Percentiles rank a stretch among this genome's conserved stretches.
phyloP scores from a whole-genome alignment of 1,139 yeast species.

The Candida labiduridarum region DNA sequence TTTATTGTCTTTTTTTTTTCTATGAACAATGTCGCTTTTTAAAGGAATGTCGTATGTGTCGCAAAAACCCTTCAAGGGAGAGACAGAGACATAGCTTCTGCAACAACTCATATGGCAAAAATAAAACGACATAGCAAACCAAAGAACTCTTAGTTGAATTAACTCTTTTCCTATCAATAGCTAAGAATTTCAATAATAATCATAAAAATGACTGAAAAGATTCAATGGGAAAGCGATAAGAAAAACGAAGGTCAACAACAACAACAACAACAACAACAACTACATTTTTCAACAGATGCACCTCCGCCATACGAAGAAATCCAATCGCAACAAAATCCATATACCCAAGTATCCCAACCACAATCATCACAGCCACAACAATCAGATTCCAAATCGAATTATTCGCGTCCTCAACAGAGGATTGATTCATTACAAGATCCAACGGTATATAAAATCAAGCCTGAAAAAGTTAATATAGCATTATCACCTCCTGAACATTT shows the following conservation, averaged over 20 bases:
- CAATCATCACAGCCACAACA: conserved; percentile 4
- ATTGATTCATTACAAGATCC: conserved; percentile 30
- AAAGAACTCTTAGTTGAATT: too few species aligned
- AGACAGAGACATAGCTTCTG: too few species aligned
- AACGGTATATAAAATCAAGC: conserved; percentile 33
- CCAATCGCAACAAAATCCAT: conserved; percentile 12
- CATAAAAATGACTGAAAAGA: conserved; percentile 12
- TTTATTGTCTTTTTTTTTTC: too few species aligned
- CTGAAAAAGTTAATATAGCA: conserved; percentile 40
- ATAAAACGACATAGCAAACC: background rate
- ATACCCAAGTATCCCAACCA: conserved; percentile 5
- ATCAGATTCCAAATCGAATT: background rate
- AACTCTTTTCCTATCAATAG: too few species aligned
- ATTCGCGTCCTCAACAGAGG: background rate
- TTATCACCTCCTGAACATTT: conserved; percentile 39
- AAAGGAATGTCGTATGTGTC: too few species aligned
- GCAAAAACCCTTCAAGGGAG: too few species aligned
- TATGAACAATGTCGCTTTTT: too few species aligned
- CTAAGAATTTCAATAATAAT: background rate
- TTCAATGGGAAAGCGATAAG: conserved; percentile 9
- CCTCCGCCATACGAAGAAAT: conserved; percentile 17
- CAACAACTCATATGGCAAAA: background rate
- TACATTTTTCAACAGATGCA: conserved; percentile 10
- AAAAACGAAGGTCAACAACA: conserved; percentile 1
- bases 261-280: too few species aligned